These are phyloP conservation scores for Candida montana DNA, from an alignment of 805 yeast species.

Conservation along the genomic window DNA sequence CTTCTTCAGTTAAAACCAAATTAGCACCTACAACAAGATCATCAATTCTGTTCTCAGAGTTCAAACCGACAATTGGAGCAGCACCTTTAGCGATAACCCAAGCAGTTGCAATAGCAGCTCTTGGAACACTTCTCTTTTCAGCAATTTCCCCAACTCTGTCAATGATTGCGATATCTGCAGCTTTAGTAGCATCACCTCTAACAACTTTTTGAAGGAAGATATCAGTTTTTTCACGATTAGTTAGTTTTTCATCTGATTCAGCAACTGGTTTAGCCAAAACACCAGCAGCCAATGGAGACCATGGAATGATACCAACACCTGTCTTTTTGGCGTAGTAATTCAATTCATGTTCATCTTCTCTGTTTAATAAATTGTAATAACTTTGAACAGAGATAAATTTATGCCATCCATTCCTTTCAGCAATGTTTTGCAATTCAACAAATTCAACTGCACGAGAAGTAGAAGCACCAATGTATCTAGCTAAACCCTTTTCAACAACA, in stretches of 20 bases:
- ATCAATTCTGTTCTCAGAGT: slow-evolving; percentile 41
- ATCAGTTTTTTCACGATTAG: background rate
- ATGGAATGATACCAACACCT: slow-evolving; percentile 54
- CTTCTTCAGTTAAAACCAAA: slow-evolving; percentile 10
- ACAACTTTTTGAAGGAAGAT: too few relatives aligned
- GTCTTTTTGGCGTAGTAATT: slow-evolving; percentile 46
- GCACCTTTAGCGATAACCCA: slow-evolving; percentile 48
- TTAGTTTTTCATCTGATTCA: background rate
- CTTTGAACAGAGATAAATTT: slow-evolving; percentile 59
- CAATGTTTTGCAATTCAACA: slow-evolving; percentile 47
- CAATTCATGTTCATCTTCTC: slow-evolving; percentile 64
- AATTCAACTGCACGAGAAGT: slow-evolving; percentile 54
- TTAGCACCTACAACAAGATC: slow-evolving; percentile 39
- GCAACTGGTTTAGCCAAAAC: slow-evolving; percentile 42
- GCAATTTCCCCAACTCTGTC: slow-evolving; percentile 40
- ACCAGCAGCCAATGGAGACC: slow-evolving; percentile 57
- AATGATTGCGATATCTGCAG: slow-evolving; percentile 31
- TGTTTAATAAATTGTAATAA: slow-evolving; percentile 46
- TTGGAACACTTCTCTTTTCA: slow-evolving; percentile 31
- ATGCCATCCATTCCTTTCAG: slow-evolving; percentile 52
- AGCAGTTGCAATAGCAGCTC: slow-evolving; percentile 49
- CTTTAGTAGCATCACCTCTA: background rate
- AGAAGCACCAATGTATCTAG: slow-evolving; percentile 59
- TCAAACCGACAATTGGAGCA: slow-evolving; percentile 50
- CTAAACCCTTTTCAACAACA: slow-evolving; percentile 40